Percentiles rank a stretch among this genome's conserved stretches.
Evolutionary conservation across 1,284 basidiomycete species (phyloP).

Genomic region (Mycena sp.): DNA sequence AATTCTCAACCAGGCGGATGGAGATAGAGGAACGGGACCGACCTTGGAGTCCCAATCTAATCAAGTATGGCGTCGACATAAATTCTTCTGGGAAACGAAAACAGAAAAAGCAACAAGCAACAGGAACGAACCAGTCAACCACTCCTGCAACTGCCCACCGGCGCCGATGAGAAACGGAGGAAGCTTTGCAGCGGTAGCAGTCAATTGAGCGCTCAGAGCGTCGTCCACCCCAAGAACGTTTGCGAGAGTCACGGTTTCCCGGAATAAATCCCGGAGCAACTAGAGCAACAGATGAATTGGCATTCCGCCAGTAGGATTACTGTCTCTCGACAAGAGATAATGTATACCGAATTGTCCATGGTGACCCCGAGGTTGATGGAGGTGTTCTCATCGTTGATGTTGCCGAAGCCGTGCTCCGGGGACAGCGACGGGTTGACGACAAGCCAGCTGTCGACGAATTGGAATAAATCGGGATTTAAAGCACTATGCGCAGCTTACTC

Average conservation of each 20-base stretch:
- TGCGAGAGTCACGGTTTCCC: conserved; percentile 29
- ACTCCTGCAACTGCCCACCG: conserved; percentile 31
- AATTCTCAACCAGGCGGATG: not conserved
- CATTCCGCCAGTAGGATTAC: too few species aligned
- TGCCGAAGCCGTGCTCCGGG: conserved; percentile 30
- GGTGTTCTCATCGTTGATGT: conserved; percentile 26
- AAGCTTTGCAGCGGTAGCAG: conserved; percentile 22
- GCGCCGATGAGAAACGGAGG: conserved; percentile 31
- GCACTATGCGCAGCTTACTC: too few species aligned
- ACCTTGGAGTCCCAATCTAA: conserved; percentile 12
- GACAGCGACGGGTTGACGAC: conserved; percentile 34
- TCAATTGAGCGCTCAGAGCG: conserved; percentile 28
- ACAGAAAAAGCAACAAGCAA: not conserved
- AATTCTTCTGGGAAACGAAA: too few species aligned
- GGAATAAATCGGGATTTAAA: too few species aligned
- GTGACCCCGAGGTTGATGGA: conserved; percentile 29
- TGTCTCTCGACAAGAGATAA: too few species aligned
- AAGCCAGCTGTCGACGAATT: too few species aligned
- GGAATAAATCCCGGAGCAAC: conserved; percentile 33
- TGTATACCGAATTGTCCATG: conserved; percentile 33
- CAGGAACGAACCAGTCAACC: conserved; percentile 5
- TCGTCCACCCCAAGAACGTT: conserved; percentile 27
- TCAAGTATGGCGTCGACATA: too few species aligned
- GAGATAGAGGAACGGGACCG: not conserved
- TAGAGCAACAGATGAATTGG: too few species aligned